These are phyloP conservation scores for Dioszegia aurantiaca DNA, from an alignment of 768 basidiomycete species.

Conservation along the genomic window DNA sequence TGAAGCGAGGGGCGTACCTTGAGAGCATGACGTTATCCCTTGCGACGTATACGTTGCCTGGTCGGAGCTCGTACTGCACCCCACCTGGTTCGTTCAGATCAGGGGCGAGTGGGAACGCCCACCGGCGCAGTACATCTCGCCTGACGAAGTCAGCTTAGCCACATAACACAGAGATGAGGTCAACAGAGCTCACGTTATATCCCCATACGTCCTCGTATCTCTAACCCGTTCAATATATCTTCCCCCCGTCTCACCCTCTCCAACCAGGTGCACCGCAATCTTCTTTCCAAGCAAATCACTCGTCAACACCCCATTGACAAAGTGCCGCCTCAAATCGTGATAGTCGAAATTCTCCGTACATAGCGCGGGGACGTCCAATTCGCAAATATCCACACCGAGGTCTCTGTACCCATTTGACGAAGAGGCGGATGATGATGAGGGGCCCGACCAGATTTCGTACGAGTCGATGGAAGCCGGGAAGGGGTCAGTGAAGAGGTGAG, in stretches of 20 bases:
- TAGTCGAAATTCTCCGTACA: constrained; percentile 99
- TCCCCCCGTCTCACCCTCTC: constrained; percentile 55
- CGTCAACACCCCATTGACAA: constrained; percentile 88
- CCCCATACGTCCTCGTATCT: constrained; percentile 87
- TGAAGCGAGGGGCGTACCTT: constrained; percentile 58
- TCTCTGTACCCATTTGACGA: constrained; percentile 41
- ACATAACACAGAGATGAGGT: too few relatives aligned
- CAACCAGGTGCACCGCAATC: constrained; percentile 83
- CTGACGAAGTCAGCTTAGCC: constrained; percentile 12
- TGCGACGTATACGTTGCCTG: constrained; percentile 85
- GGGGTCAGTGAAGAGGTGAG: constrained; percentile 62
- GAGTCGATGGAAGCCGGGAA: constrained; percentile 63
- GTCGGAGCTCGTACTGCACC: constrained; percentile 74
- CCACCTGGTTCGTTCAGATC: constrained; percentile 87
- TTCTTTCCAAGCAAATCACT: constrained; percentile 93
- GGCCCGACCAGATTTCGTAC: constrained; percentile 82
- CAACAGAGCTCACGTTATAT: constrained; percentile 71
- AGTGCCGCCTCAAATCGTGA: constrained; percentile 82
- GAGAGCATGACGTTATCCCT: constrained; percentile 75
- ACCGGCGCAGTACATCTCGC: constrained; percentile 86
- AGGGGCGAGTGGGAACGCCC: constrained; percentile 93
- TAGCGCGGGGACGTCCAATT: constrained; percentile 76
- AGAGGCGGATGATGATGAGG: constrained; percentile 16
- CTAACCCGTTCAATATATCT: constrained; percentile 90
- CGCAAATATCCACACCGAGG: constrained; percentile 51